A percentile compares a stretch with the other conserved stretches of the same genome.
These are phyloP conservation scores for Monarda citriodora DNA, from an alignment of 305 asterid species.

Conservation along the genomic window DNA sequence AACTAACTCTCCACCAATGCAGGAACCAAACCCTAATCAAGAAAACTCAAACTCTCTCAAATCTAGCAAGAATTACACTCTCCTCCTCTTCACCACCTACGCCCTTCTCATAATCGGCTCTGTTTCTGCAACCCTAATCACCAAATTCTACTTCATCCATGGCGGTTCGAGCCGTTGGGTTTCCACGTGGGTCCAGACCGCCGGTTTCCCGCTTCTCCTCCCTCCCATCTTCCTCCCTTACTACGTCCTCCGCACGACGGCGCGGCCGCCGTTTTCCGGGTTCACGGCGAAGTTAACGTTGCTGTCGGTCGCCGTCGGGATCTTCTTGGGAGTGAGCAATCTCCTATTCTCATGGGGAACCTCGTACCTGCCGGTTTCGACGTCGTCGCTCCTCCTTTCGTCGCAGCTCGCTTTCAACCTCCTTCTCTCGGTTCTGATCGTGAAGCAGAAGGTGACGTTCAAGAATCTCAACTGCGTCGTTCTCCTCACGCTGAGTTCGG, in stretches of 20 bases:
- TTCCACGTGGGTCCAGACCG: constrained; percentile 64
- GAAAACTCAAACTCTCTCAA: background rate
- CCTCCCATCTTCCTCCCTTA: constrained; percentile 37
- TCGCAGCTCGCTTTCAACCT: constrained; percentile 58
- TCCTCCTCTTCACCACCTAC: constrained; percentile 37
- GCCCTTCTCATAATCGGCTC: constrained; percentile 43
- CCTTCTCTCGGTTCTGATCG: constrained; percentile 47
- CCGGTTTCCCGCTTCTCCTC: constrained; percentile 70
- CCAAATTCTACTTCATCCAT: constrained; percentile 70
- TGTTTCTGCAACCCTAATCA: constrained; percentile 36
- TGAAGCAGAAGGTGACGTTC: constrained; percentile 48
- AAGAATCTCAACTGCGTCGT: constrained; percentile 56
- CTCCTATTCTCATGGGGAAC: constrained; percentile 52
- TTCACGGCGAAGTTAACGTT: constrained; percentile 20
- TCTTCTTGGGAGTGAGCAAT: constrained; percentile 47
- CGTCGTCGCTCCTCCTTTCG: constrained; percentile 52
- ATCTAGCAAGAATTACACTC: constrained; percentile 24
- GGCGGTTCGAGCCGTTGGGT: constrained; percentile 67
- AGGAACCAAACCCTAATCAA: constrained; percentile 7
- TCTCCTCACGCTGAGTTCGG: constrained; percentile 55
- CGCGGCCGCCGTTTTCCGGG: constrained; percentile 41
- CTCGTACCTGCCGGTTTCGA: constrained; percentile 61
- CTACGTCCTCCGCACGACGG: constrained; percentile 21
- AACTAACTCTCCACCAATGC: background rate
- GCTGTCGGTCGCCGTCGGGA: constrained; percentile 35